phyloP scores from a whole-genome alignment of 768 basidiomycete genomes.

The Auricularia sp. region DNA sequence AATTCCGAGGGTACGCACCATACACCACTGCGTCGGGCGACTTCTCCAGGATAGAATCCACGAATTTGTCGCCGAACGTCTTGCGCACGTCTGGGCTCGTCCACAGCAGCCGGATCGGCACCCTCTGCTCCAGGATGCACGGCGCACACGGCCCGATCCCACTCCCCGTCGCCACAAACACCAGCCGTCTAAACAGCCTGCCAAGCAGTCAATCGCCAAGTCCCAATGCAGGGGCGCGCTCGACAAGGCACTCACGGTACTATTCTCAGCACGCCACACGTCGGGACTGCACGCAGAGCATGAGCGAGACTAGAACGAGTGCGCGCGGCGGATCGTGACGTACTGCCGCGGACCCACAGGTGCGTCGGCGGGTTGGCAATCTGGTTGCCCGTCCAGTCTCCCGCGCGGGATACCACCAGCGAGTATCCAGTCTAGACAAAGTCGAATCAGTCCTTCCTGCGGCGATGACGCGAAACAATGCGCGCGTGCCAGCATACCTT shows the following conservation, averaged over 20 bases:
- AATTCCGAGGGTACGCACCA: conserved; percentile 26
- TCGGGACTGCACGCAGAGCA: conserved; percentile 15
- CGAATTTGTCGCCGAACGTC: conserved; percentile 53
- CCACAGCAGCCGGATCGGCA: conserved; percentile 52
- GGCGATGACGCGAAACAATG: not conserved
- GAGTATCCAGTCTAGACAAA: conserved; percentile 39
- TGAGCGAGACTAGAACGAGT: not conserved
- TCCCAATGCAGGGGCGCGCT: not conserved
- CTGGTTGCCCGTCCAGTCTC: conserved; percentile 49
- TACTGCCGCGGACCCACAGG: conserved; percentile 50
- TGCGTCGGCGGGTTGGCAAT: conserved; percentile 44
- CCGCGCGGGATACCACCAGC: conserved; percentile 46
- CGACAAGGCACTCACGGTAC: conserved; percentile 36
- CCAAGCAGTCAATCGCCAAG: not conserved
- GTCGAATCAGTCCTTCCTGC: conserved; percentile 8
- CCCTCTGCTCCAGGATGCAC: conserved; percentile 38
- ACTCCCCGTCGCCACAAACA: conserved; percentile 50
- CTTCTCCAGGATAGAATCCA: conserved; percentile 44
- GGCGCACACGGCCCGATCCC: conserved; percentile 56
- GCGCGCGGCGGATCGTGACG: too few species aligned
- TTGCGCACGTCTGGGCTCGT: conserved; percentile 49
- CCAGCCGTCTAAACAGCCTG: conserved; percentile 26
- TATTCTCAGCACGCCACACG: conserved; percentile 45
- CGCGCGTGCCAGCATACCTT: not conserved
- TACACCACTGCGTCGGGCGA: conserved; percentile 49